Evolutionary conservation across 306 rosid species (phyloP).

Genomic region (Acacia confusa): DNA sequence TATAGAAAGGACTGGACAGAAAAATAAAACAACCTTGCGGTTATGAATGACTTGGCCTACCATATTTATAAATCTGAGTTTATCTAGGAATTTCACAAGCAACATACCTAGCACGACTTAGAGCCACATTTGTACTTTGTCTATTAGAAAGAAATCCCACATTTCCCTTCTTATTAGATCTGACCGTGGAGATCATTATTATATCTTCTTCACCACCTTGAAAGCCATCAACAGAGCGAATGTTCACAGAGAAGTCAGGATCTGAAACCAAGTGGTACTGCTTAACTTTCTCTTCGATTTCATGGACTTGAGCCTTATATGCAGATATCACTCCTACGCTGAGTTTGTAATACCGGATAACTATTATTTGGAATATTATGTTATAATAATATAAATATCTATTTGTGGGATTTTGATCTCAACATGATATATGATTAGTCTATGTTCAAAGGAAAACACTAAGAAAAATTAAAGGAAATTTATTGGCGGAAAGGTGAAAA

Average conservation of each 20-base stretch:
- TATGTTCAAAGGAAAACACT: too few relatives aligned
- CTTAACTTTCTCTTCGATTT: slow-evolving; percentile 44
- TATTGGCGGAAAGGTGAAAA: too few relatives aligned
- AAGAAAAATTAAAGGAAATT: too few relatives aligned
- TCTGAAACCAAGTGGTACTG: slow-evolving; percentile 16
- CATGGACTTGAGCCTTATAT: slow-evolving; percentile 58
- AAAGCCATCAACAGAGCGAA: slow-evolving; percentile 65
- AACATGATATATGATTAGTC: too few relatives aligned
- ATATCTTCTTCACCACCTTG: slow-evolving; percentile 79
- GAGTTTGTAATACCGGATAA: too few relatives aligned
- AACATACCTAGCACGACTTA: slow-evolving; percentile 62
- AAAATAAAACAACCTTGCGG: too few relatives aligned
- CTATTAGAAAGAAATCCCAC: slow-evolving; percentile 55
- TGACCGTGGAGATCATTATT: slow-evolving; percentile 47
- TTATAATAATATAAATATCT: too few relatives aligned
- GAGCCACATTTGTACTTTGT: slow-evolving; percentile 60
- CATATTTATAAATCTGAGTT: not conserved
- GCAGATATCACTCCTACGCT: slow-evolving; percentile 76
- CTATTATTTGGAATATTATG: too few relatives aligned
- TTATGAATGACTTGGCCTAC: too few relatives aligned
- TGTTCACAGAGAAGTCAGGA: slow-evolving; percentile 40
- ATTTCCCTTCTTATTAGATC: slow-evolving; percentile 40
- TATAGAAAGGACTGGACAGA: too few relatives aligned
- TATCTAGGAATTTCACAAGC: not conserved
- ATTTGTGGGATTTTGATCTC: too few relatives aligned